Conservation (phyloP, 345 rosid species). For the Murraya koenigii region DNA sequence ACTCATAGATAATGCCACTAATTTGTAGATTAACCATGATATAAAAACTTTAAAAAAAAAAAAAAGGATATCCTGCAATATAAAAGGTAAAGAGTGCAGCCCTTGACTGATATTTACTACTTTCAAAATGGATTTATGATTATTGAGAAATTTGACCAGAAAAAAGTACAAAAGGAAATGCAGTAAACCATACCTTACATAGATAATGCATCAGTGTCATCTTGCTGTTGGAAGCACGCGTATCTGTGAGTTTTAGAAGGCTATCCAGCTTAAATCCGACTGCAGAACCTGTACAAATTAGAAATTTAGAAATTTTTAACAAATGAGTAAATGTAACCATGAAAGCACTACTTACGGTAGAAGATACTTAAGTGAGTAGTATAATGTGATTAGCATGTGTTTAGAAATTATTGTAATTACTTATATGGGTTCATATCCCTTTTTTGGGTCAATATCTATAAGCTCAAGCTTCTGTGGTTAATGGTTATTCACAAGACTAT, state of each 20-base stretch:
- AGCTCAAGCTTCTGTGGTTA: neutral
- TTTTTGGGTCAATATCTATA: neutral
- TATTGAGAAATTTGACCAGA: neutral
- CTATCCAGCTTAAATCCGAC: constrained; percentile 98
- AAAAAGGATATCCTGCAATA: neutral
- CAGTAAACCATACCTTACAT: constrained; percentile 65
- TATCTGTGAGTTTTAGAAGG: constrained; percentile 86
- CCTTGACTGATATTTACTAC: neutral
- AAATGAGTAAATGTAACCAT: constrained; percentile 4
- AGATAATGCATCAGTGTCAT: constrained; percentile 99
- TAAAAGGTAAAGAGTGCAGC: neutral
- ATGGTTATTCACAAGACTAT: neutral
- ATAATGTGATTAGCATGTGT: neutral
- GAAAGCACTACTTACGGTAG: neutral
- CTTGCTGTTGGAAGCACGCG: constrained; percentile 88
- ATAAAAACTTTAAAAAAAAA: neutral
- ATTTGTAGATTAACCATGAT: neutral
- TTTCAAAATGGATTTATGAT: neutral
- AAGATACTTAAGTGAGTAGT: neutral
- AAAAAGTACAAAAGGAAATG: neutral
- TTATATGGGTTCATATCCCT: neutral
- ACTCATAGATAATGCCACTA: neutral
- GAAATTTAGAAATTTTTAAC: constrained; percentile 18
- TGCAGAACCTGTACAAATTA: constrained; percentile 74
- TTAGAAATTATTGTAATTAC: neutral